These are phyloP conservation scores for Fonsecaea multimorphosa DNA, from an alignment of 2,329 filamentous ascomycete species.

Conservation along the genomic window DNA sequence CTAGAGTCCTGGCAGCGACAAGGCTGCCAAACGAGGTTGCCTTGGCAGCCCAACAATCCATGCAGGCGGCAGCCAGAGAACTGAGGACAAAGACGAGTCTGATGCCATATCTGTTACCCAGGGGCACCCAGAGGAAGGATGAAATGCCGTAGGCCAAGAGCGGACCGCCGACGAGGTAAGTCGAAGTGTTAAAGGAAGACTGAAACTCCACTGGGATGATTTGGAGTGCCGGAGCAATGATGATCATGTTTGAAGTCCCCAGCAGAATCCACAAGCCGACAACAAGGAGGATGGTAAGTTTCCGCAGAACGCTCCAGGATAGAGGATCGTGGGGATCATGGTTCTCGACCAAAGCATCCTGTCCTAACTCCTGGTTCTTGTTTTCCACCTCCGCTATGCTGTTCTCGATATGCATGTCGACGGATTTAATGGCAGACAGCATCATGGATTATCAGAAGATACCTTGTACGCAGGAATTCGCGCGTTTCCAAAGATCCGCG, in stretches of 20 bases:
- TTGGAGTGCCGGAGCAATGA: constrained; percentile 33
- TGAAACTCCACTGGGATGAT: constrained; percentile 30
- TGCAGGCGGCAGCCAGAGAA: constrained; percentile 41
- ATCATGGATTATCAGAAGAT: constrained; percentile 1
- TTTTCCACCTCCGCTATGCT: constrained; percentile 17
- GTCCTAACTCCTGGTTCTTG: constrained; percentile 10
- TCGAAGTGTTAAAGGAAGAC: constrained; percentile 25
- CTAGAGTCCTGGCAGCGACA: constrained; percentile 28
- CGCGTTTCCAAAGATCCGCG: background rate
- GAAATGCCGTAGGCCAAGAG: constrained; percentile 28
- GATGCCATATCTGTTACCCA: constrained; percentile 46
- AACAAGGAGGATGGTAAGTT: constrained; percentile 24
- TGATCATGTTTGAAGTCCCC: constrained; percentile 33
- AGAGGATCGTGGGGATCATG: constrained; percentile 24
- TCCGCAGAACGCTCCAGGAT: constrained; percentile 17
- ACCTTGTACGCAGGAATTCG: background rate
- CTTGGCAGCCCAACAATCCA: constrained; percentile 41
- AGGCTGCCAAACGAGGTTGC: constrained; percentile 27
- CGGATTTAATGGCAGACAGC: background rate
- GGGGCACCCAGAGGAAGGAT: constrained; percentile 40
- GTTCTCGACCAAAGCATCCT: background rate
- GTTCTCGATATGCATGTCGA: constrained; percentile 13
- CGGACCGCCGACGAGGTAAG: constrained; percentile 28
- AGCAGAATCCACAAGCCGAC: constrained; percentile 30
- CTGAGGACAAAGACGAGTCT: constrained; percentile 44